Percentiles rank a stretch among this genome's conserved stretches.
phyloP scores from a whole-genome alignment of 2,329 filamentous ascomycete species.

The Trichoderma atroviride region DNA sequence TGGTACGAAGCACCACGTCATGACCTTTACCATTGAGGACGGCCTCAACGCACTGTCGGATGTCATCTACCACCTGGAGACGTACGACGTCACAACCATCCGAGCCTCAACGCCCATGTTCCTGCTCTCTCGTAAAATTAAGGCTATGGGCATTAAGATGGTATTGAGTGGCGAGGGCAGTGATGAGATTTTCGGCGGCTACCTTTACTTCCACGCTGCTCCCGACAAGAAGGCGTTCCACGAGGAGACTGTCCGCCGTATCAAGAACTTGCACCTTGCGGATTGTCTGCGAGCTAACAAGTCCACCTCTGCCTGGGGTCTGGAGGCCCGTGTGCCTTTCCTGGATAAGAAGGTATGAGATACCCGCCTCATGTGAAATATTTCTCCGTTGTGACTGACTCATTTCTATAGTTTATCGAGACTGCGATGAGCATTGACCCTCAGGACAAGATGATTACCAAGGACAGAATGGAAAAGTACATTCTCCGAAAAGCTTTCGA shows the following conservation, averaged over 20 bases:
- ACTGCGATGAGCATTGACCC: constrained; percentile 92
- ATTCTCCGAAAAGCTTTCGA: constrained; percentile 98
- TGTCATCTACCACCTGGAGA: constrained; percentile 97
- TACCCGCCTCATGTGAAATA: not conserved
- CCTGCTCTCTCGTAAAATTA: constrained; percentile 95
- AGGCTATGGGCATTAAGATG: constrained; percentile 99
- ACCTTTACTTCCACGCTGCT: constrained; percentile 97
- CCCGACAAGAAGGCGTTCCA: constrained; percentile 93
- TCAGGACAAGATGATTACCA: constrained; percentile 91
- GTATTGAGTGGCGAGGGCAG: constrained; percentile 95
- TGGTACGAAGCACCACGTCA: constrained; percentile 95
- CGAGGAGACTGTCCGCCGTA: constrained; percentile 87
- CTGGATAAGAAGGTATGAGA: constrained; percentile 75
- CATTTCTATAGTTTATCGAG: constrained; percentile 72
- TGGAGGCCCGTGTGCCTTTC: constrained; percentile 97
- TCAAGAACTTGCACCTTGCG: constrained; percentile 95
- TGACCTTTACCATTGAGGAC: constrained; percentile 98
- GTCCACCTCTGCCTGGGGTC: constrained; percentile 95
- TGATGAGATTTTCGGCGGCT: constrained; percentile 98
- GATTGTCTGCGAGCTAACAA: constrained; percentile 99
- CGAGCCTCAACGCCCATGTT: constrained; percentile 99
- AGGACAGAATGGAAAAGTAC: constrained; percentile 92
- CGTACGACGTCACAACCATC: constrained; percentile 97
- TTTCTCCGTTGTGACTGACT: not conserved
- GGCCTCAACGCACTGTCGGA: constrained; percentile 95